A percentile compares a stretch with the other conserved stretches of the same genome.
Conservation (phyloP, 2,329 filamentous ascomycete species). For the Hymenoscyphus repandus region DNA sequence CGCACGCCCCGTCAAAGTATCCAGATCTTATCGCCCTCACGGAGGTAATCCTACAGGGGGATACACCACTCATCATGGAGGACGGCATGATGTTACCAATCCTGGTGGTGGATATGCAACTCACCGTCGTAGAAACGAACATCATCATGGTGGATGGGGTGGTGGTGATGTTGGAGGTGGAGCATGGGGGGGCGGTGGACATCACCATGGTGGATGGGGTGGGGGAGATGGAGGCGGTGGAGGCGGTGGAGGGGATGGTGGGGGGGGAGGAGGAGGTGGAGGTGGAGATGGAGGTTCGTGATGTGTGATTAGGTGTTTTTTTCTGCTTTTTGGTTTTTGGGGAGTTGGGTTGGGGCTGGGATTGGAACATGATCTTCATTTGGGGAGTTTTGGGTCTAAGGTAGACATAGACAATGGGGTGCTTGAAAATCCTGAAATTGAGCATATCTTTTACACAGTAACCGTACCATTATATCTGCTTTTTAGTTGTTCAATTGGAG, state of each 20-base stretch:
- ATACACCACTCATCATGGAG: too few relatives aligned
- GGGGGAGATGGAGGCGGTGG: neutral
- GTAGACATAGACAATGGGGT: too few relatives aligned
- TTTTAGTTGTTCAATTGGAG: too few relatives aligned
- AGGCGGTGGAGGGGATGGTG: neutral
- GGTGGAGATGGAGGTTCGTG: neutral
- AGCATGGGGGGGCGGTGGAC: neutral
- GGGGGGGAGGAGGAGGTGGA: neutral
- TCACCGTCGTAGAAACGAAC: neutral
- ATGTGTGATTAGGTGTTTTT: neutral
- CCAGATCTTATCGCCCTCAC: too few relatives aligned
- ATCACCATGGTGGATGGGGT: neutral
- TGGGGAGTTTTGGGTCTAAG: neutral
- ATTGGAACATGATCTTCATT: neutral
- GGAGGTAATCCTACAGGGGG: too few relatives aligned
- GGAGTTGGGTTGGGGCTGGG: neutral
- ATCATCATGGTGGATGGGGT: neutral
- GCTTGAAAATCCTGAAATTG: too few relatives aligned
- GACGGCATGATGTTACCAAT: too few relatives aligned
- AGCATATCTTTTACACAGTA: too few relatives aligned
- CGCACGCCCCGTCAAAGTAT: too few relatives aligned
- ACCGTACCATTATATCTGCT: too few relatives aligned
- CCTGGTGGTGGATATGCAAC: too few relatives aligned
- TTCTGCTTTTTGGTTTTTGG: neutral
- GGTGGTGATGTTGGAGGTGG: too few relatives aligned